Conservation (phyloP, 1,284 basidiomycete species). For the Microstroma glucosiphilum region DNA sequence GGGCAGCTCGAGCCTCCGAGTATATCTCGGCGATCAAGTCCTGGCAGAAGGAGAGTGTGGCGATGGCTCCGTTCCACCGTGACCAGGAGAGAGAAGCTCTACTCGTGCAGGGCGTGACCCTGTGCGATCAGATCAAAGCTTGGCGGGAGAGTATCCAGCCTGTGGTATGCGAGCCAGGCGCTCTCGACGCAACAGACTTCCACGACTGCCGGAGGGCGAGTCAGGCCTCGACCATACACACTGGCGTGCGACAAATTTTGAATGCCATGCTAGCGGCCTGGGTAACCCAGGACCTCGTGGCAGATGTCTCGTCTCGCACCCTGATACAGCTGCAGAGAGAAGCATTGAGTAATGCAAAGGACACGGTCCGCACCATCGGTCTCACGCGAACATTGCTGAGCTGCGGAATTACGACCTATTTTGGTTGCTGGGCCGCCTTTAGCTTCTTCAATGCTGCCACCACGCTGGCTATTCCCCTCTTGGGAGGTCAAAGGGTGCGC, state of each 20-base stretch:
- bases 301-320: not conserved
- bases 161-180: not conserved
- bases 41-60: not conserved
- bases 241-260: not conserved
- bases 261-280: not conserved
- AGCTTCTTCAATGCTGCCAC: slow-evolving; percentile 1
- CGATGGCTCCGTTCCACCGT: not conserved
- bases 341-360: not conserved
- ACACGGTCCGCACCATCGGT: not conserved
- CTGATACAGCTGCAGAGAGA: slow-evolving; percentile 2
- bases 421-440: not conserved
- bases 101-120: not conserved
- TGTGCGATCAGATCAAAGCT: slow-evolving; percentile 2
- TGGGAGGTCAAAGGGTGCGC: not conserved
- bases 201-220: not conserved
- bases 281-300: not conserved
- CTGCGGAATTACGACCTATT: not conserved
- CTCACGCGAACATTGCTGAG: not conserved
- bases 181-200: not conserved
- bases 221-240: not conserved
- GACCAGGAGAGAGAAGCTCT: not conserved
- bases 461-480: not conserved
- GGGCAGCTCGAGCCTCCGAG: not conserved
- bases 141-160: not conserved
- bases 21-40: slow-evolving; percentile 1